Conservation (phyloP, 768 basidiomycete genomes). For the Cubamyces lactineus region DNA sequence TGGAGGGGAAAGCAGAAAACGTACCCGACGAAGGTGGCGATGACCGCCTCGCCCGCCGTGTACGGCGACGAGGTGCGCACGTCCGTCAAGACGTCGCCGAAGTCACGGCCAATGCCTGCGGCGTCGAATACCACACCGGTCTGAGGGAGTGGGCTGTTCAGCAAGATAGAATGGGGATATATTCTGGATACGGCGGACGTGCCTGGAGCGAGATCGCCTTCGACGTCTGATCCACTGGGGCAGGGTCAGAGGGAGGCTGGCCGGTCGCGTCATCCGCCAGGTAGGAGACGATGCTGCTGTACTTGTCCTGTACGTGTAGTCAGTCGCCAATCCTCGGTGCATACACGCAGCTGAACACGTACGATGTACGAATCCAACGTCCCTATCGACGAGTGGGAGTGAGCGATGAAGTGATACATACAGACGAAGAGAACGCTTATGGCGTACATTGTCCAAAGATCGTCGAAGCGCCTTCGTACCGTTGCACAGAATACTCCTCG, state of each 20-base stretch:
- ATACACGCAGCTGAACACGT: neutral
- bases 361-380: conserved; percentile 79
- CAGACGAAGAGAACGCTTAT: conserved; percentile 9
- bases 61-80: conserved; percentile 54
- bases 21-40: conserved; percentile 63
- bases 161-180: too few relatives aligned
- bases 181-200: conserved; percentile 3
- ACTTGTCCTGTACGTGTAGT: conserved; percentile 48
- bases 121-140: conserved; percentile 64
- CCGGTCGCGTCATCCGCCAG: conserved; percentile 53
- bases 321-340: neutral
- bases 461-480: conserved; percentile 83
- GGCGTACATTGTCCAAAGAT: conserved; percentile 73
- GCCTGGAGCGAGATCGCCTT: conserved; percentile 73
- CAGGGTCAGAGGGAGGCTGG: conserved; percentile 60
- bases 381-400: conserved; percentile 41
- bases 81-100: conserved; percentile 64
- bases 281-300: conserved; percentile 65
- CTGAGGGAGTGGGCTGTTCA: conserved; percentile 35
- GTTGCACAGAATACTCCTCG: conserved; percentile 75
- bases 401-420: too few relatives aligned
- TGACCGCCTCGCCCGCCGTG: conserved; percentile 58
- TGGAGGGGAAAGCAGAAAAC: neutral
- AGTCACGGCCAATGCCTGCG: conserved; percentile 55
- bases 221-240: conserved; percentile 65